Percentiles rank a stretch among this genome's conserved stretches.
Conservation (phyloP, 768 basidiomycete species). For the Suillus cothurnatus region DNA sequence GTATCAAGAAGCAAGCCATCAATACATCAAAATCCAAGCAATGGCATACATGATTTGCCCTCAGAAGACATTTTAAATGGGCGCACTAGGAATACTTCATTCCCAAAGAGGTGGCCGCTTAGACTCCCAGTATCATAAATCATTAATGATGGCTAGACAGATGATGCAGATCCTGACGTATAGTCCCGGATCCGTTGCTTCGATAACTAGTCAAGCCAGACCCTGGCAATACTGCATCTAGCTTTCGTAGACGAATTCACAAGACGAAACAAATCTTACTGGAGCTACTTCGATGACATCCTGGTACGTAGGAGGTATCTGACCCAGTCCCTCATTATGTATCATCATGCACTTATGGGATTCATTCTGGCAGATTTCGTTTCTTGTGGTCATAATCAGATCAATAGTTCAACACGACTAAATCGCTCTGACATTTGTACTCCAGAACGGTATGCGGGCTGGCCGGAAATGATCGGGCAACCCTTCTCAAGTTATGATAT, state of each 20-base stretch:
- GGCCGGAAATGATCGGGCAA: background rate
- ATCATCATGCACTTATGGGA: background rate
- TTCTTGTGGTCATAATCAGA: background rate
- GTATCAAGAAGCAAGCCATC: slow-evolving; percentile 6
- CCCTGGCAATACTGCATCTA: slow-evolving; percentile 22
- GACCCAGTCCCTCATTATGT: background rate
- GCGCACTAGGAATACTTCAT: slow-evolving; percentile 33
- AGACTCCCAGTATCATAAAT: background rate
- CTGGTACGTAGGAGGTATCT: background rate
- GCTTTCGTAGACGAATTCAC: slow-evolving; percentile 26
- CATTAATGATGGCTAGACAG: slow-evolving; percentile 20
- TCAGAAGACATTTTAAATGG: slow-evolving; percentile 29
- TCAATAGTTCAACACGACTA: background rate
- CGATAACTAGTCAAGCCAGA: slow-evolving; percentile 17
- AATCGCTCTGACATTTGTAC: background rate
- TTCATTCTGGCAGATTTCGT: background rate
- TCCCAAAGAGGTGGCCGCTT: slow-evolving; percentile 28
- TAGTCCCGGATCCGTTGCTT: slow-evolving; percentile 33
- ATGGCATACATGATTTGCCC: slow-evolving; percentile 32
- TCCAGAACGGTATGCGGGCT: background rate
- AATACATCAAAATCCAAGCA: slow-evolving; percentile 15
- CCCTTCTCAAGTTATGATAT: background rate
- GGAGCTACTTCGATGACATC: background rate
- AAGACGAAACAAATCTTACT: background rate
- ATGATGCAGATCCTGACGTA: slow-evolving; percentile 30